Evolutionary conservation across 306 rosid species (phyloP).

Genomic region (Abrus pulchellus): DNA sequence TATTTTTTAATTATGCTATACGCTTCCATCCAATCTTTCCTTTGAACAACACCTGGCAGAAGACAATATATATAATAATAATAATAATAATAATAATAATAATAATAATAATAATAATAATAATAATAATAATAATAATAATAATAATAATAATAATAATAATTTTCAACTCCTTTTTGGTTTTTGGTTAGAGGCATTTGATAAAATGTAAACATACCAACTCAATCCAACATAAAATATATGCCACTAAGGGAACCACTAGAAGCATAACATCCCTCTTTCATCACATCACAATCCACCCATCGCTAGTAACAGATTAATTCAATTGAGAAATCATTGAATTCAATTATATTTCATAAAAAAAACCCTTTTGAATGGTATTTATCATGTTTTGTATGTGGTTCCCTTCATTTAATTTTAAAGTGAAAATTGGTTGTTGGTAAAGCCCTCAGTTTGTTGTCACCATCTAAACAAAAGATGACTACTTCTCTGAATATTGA

Average conservation of each 20-base stretch:
- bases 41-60: conserved; percentile 8
- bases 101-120: too few species aligned
- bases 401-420: not conserved
- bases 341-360: conserved; percentile 38
- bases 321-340: conserved; percentile 54
- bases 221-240: conserved; percentile 40
- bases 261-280: conserved; percentile 49
- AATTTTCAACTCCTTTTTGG: too few species aligned
- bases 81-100: too few species aligned
- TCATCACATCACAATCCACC: conserved; percentile 50
- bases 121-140: too few species aligned
- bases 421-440: conserved; percentile 54
- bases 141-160: too few species aligned
- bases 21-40: not conserved
- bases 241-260: conserved; percentile 16
- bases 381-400: conserved; percentile 24
- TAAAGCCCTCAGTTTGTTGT: conserved; percentile 56
- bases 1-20: not conserved
- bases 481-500: conserved; percentile 36
- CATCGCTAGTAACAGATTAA: conserved; percentile 21
- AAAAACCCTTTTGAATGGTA: conserved; percentile 52
- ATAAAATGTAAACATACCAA: conserved; percentile 38
- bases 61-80: not conserved
- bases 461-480: conserved; percentile 60
- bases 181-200: not conserved